Evolutionary conservation across 2,329 filamentous ascomycete species (phyloP).

Genomic region (Fonsecaea pugnacius): DNA sequence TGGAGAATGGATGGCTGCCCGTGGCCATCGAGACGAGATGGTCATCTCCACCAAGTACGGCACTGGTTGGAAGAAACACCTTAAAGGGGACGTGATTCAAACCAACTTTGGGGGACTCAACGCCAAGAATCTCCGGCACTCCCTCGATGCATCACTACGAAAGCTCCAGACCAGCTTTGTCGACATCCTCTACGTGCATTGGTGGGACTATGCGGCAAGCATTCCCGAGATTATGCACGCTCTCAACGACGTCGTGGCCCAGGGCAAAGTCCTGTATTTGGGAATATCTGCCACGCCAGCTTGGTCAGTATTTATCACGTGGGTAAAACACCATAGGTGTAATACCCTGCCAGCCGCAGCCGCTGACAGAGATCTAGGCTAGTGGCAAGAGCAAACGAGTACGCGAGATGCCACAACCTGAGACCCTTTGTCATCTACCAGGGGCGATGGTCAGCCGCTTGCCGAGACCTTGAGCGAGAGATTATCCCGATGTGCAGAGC

Average conservation of each 20-base stretch:
- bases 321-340: too few species aligned
- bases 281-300: slow-evolving; percentile 52
- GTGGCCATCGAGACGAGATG: slow-evolving; percentile 54
- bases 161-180: slow-evolving; percentile 45
- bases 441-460: too few species aligned
- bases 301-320: slow-evolving; percentile 9
- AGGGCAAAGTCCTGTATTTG: slow-evolving; percentile 70
- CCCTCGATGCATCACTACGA: slow-evolving; percentile 41
- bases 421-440: too few species aligned
- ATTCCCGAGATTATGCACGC: slow-evolving; percentile 72
- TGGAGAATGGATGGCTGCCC: slow-evolving; percentile 57
- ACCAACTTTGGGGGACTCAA: slow-evolving; percentile 48
- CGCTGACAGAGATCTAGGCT: too few species aligned
- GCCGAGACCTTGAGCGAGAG: too few species aligned
- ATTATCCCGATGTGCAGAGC: too few species aligned
- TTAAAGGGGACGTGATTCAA: slow-evolving; percentile 41
- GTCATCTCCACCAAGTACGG: slow-evolving; percentile 61
- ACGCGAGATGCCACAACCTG: too few species aligned
- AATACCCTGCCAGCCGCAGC: too few species aligned
- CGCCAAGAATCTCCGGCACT: slow-evolving; percentile 40
- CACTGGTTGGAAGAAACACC: slow-evolving; percentile 40
- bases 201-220: slow-evolving; percentile 67
- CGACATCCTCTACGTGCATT: slow-evolving; percentile 44
- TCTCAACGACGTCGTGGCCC: slow-evolving; percentile 62
- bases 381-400: too few species aligned